A percentile compares a stretch with the other conserved stretches of the same genome.
phyloP scores from a whole-genome alignment of 352 stramenopile genomes.

The Pythium dissotocum region DNA sequence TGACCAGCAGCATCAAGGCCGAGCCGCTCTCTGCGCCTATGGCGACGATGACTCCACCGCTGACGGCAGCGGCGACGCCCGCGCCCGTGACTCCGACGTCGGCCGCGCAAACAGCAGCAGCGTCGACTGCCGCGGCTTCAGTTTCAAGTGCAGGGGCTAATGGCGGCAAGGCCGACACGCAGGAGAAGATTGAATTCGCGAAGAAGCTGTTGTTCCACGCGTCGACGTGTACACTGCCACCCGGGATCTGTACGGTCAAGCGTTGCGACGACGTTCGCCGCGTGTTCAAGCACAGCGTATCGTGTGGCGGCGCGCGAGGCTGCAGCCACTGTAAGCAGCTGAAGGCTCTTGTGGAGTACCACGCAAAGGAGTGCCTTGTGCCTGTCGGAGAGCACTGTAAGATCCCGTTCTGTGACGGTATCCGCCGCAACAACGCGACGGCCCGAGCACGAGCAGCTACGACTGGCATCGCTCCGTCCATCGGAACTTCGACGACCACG shows the following conservation, averaged over 20 bases:
- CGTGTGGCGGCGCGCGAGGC: slow-evolving; percentile 61
- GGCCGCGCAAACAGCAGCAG: slow-evolving; percentile 19
- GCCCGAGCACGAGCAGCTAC: slow-evolving; percentile 23
- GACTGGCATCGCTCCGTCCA: slow-evolving; percentile 24
- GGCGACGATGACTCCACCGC: not conserved
- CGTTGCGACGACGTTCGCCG: slow-evolving; percentile 85
- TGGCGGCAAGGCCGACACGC: slow-evolving; percentile 35
- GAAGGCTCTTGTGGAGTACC: slow-evolving; percentile 83
- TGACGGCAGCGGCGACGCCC: slow-evolving; percentile 1
- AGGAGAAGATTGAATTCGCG: slow-evolving; percentile 86
- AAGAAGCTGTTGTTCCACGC: slow-evolving; percentile 81
- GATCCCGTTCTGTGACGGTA: slow-evolving; percentile 82
- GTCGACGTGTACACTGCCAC: slow-evolving; percentile 55
- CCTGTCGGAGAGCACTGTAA: slow-evolving; percentile 65
- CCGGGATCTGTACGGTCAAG: slow-evolving; percentile 78
- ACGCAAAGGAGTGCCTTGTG: slow-evolving; percentile 77
- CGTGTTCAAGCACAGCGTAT: slow-evolving; percentile 85
- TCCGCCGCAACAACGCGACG: slow-evolving; percentile 63
- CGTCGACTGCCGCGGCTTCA: slow-evolving; percentile 1
- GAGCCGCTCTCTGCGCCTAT: slow-evolving; percentile 11
- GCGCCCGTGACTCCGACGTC: slow-evolving; percentile 5
- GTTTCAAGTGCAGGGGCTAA: not conserved
- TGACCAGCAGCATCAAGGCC: slow-evolving; percentile 11
- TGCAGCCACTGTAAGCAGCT: slow-evolving; percentile 84
- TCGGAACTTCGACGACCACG: slow-evolving; percentile 1